These are phyloP conservation scores for Coemansia sp. DNA, from an alignment of 371 early-diverging fungal genomes.

Conservation along the genomic window DNA sequence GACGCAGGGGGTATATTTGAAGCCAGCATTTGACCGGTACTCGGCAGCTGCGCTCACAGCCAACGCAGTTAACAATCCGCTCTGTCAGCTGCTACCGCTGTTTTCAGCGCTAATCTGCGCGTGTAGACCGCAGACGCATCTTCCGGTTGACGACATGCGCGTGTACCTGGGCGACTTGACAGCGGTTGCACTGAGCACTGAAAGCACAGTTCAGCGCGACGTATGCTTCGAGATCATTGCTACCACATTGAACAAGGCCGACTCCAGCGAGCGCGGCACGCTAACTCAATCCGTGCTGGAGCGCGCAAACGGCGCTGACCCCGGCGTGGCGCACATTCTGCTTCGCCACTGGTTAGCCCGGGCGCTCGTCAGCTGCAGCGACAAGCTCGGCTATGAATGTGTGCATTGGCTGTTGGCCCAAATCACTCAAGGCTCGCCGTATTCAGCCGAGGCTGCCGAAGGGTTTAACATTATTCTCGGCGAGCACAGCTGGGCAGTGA, in stretches of 20 bases:
- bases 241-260: constrained; percentile 46
- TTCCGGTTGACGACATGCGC: constrained; percentile 57
- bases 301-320: neutral
- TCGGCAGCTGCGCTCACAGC: neutral
- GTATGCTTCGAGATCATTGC: constrained; percentile 43
- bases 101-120: constrained; percentile 39
- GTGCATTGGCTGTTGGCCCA: constrained; percentile 49
- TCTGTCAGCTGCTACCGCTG: constrained; percentile 18
- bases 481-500: constrained; percentile 66
- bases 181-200: constrained; percentile 50
- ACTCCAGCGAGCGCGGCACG: constrained; percentile 13
- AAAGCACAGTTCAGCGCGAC: constrained; percentile 18
- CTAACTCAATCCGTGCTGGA: constrained; percentile 14
- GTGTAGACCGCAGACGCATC: constrained; percentile 35
- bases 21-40: constrained; percentile 24
- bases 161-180: constrained; percentile 56
- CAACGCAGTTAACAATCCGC: neutral
- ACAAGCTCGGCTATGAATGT: constrained; percentile 53
- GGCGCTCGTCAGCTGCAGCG: constrained; percentile 40
- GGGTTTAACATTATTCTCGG: constrained; percentile 70
- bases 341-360: constrained; percentile 43
- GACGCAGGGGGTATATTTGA: constrained; percentile 17
- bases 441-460: constrained; percentile 60
- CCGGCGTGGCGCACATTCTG: constrained; percentile 7
- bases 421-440: constrained; percentile 11